Percentiles rank a stretch among this genome's conserved stretches.
These are phyloP conservation scores for Botryotinia convoluta DNA, from an alignment of 2,329 filamentous ascomycete species.

Conservation along the genomic window DNA sequence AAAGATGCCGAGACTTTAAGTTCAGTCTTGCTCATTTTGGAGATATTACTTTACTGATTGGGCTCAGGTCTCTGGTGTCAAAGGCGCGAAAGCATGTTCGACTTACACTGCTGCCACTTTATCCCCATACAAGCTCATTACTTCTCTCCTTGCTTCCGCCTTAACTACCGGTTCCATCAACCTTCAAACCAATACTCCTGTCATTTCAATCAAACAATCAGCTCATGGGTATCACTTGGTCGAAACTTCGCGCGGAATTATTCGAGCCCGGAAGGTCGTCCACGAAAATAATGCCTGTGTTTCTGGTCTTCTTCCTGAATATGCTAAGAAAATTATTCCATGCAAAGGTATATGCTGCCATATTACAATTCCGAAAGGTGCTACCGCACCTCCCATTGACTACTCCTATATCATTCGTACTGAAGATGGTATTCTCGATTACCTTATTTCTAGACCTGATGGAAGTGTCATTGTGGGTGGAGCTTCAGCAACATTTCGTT, in stretches of 20 bases:
- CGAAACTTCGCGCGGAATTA: constrained; percentile 52
- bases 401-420: constrained; percentile 25
- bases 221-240: constrained; percentile 44
- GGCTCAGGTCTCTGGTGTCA: constrained; percentile 28
- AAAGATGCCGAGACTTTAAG: constrained; percentile 8
- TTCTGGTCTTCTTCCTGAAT: constrained; percentile 55
- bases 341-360: constrained; percentile 48
- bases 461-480: constrained; percentile 42
- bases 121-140: constrained; percentile 61
- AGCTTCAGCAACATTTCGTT: constrained; percentile 39
- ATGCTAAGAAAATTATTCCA: constrained; percentile 54
- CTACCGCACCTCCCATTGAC: constrained; percentile 22
- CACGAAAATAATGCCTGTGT: constrained; percentile 69
- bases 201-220: constrained; percentile 31
- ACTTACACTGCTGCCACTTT: constrained; percentile 35
- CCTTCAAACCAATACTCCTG: constrained; percentile 52
- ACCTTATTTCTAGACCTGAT: constrained; percentile 35
- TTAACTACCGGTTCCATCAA: constrained; percentile 46
- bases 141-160: constrained; percentile 49
- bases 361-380: constrained; percentile 32
- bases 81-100: constrained; percentile 27
- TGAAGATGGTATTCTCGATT: constrained; percentile 23
- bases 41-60: not conserved
- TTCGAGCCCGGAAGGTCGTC: constrained; percentile 54
- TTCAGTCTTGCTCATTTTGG: not conserved